Evolutionary conservation across 23 red algal genomes (phyloP).

Genomic region (Gracilariopsis chorda): DNA sequence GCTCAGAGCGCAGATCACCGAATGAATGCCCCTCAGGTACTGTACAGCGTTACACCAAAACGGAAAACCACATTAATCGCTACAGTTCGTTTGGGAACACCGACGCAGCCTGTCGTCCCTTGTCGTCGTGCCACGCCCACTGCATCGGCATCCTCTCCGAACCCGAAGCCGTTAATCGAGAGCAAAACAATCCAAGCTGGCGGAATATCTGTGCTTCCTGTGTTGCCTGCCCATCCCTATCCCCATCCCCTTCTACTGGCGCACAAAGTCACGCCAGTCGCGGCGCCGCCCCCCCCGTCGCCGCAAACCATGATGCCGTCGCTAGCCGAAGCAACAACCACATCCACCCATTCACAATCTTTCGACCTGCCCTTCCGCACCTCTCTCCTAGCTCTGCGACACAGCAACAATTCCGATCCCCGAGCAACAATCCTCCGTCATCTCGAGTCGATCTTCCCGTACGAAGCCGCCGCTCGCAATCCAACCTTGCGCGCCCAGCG

Average conservation of each 20-base stretch:
- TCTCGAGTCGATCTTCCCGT: not conserved
- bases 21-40: too few species aligned
- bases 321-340: not conserved
- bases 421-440: not conserved
- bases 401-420: not conserved
- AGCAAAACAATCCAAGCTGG: slow-evolving; percentile 20
- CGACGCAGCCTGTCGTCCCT: too few species aligned
- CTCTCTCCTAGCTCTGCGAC: not conserved
- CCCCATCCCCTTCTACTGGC: slow-evolving; percentile 51
- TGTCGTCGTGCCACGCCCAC: too few species aligned
- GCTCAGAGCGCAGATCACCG: too few species aligned
- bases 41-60: too few species aligned
- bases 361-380: not conserved
- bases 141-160: too few species aligned
- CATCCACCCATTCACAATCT: not conserved
- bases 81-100: too few species aligned
- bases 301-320: not conserved
- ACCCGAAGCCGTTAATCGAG: too few species aligned
- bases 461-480: not conserved
- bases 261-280: not conserved
- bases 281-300: not conserved
- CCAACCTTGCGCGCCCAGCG: slow-evolving; percentile 19
- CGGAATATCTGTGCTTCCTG: slow-evolving; percentile 21
- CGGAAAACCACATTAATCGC: too few species aligned
- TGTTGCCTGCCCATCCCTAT: slow-evolving; percentile 51